Base-by-base conservation (phyloP, 176 grass and related monocot genomes). In the Eremochloa ophiuroides region DNA sequence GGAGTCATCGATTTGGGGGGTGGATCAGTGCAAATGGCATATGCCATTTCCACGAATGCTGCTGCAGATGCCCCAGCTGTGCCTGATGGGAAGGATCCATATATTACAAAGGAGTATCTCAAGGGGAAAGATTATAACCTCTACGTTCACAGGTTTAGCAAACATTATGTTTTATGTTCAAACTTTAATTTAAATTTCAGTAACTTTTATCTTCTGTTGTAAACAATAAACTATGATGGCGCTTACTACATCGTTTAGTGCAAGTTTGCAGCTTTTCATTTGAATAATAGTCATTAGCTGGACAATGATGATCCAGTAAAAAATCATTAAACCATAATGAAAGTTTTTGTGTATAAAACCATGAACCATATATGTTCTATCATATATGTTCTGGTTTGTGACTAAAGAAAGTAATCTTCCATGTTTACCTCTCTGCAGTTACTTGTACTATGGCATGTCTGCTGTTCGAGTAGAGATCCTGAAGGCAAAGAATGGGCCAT, bases 1-100 rank as follows among this genome's bases (percentile, higher is more conserved):
- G 85, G 85, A 0, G 78, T 90, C 44, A 26, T 91, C 28, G 91
- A 94, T 78, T 25, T 93, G 26, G 91, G 91, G 8, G 87, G 91
- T 18, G 81, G 84, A 16, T 93, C 85, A 0, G 76, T 91, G 17
- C 88, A 87, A 72, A 94, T 94, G 86, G 72, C 89, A 0, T 89
- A 89, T 44, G 92, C 86, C 9, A 44, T 91, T 29, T 87, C 89
- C 6, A 5, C 30, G 18, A 29, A 68, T 44, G 60, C 66, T 18
- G 92, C 89, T 22, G 75, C 88, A 2, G 69, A 80, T 25, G 91
- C 88, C 56, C 91, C 91, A n/a, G 13, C 22, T 23, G 23, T 62
- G 20, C 31, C 29, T 8, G 59, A 72, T 1, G 83, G 23, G 13
- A 69, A 69, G 13, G 76, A 88, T 47, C 18, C 85, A 15, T 94